Evolutionary conservation across 2,329 filamentous ascomycete genomes (phyloP).

Genomic region (Thielaviopsis musarum): DNA sequence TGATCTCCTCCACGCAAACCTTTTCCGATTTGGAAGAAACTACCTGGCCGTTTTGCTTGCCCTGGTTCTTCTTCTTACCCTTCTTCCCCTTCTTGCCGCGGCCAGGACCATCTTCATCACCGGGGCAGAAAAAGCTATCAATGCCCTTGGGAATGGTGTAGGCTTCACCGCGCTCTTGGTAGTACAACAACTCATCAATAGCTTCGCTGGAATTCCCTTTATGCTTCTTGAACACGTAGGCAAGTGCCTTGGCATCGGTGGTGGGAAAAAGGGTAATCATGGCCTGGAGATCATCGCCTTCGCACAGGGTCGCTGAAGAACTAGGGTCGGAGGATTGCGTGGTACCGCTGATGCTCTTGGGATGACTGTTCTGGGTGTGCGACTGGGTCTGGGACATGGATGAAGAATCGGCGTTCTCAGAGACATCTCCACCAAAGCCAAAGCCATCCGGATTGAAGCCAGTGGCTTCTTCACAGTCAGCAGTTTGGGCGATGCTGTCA

Average conservation of each 20-base stretch:
- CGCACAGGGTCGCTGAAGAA: not conserved
- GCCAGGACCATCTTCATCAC: conserved; percentile 22
- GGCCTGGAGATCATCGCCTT: not conserved
- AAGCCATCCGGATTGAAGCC: conserved; percentile 61
- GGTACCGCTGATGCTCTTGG: conserved; percentile 4
- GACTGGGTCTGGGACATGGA: conserved; percentile 5
- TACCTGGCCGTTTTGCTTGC: conserved; percentile 15
- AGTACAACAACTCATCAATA: conserved; percentile 66
- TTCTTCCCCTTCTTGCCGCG: conserved; percentile 18
- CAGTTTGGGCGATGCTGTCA: conserved; percentile 46
- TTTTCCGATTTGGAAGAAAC: not conserved
- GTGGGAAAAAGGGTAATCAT: conserved; percentile 9
- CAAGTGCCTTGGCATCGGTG: conserved; percentile 1
- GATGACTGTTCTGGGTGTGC: conserved; percentile 1
- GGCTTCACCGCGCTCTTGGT: conserved; percentile 34
- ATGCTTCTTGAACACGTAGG: conserved; percentile 1
- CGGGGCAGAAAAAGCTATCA: conserved; percentile 58
- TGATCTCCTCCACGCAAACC: conserved; percentile 21
- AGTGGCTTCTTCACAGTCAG: conserved; percentile 49
- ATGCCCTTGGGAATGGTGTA: conserved; percentile 46
- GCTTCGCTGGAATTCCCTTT: conserved; percentile 23
- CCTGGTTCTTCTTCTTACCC: conserved; percentile 24
- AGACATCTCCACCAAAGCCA: conserved; percentile 15
- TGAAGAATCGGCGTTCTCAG: conserved; percentile 2
- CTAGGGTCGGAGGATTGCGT: conserved; percentile 9